Percentiles rank a stretch among this genome's conserved stretches.
Conservation (phyloP, 2,329 filamentous ascomycete species). For the Bipolaris zeicola region DNA sequence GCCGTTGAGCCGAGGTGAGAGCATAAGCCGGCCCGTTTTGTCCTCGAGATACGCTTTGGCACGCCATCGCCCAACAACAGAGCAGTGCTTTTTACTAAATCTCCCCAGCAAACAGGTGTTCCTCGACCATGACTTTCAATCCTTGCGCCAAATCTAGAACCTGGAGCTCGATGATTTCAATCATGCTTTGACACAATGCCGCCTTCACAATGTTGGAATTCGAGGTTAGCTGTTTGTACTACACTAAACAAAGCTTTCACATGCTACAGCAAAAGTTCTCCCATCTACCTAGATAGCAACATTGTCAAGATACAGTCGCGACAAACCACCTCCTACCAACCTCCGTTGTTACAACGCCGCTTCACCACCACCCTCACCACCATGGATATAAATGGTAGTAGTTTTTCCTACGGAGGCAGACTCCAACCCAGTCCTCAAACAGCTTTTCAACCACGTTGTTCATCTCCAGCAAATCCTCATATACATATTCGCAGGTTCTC, state of each 20-base stretch:
- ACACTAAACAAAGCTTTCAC: conserved; percentile 1
- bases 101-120: not conserved
- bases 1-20: not conserved
- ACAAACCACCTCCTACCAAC: not conserved
- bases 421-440: not conserved
- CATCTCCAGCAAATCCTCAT: not conserved
- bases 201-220: not conserved
- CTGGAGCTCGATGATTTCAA: not conserved
- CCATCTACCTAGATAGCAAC: not conserved
- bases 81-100: not conserved
- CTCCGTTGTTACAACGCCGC: not conserved
- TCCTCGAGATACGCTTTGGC: not conserved
- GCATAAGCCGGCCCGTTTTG: not conserved
- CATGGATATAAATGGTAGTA: not conserved
- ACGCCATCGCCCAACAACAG: not conserved
- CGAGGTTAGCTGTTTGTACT: not conserved
- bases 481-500: not conserved
- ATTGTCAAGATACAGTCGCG: not conserved
- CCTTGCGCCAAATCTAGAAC: not conserved
- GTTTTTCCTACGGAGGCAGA: not conserved
- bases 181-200: not conserved
- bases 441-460: not conserved
- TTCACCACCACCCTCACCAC: not conserved
- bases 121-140: not conserved
- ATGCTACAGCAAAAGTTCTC: not conserved